phyloP scores from a whole-genome alignment of 768 basidiomycete species.

The Termitomyces eurrhizus region DNA sequence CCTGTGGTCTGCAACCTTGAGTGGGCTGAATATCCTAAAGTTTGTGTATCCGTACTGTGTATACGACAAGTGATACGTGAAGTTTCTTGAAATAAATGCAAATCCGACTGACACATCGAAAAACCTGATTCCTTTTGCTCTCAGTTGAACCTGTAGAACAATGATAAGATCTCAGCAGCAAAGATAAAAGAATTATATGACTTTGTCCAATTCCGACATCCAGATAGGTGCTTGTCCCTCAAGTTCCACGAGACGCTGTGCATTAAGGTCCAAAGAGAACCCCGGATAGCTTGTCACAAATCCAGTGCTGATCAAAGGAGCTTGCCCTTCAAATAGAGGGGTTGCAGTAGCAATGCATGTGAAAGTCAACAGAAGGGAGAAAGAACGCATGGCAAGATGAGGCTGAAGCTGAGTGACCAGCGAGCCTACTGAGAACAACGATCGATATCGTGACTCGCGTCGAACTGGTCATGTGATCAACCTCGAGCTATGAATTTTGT shows the following conservation, averaged over 20 bases:
- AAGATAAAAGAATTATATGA: slow-evolving; percentile 19
- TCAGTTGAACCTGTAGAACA: slow-evolving; percentile 61
- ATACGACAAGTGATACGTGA: slow-evolving; percentile 13
- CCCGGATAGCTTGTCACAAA: slow-evolving; percentile 40
- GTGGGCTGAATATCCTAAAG: slow-evolving; percentile 43
- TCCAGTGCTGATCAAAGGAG: slow-evolving; percentile 27
- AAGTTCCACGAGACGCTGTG: slow-evolving; percentile 71
- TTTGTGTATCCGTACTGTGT: slow-evolving; percentile 69
- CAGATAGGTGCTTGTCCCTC: slow-evolving; percentile 66
- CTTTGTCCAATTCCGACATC: slow-evolving; percentile 93
- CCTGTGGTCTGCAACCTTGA: slow-evolving; percentile 33
- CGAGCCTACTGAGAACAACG: not conserved
- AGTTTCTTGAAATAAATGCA: slow-evolving; percentile 6
- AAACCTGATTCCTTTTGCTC: slow-evolving; percentile 75
- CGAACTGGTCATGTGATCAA: slow-evolving; percentile 7
- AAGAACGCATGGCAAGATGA: slow-evolving; percentile 43
- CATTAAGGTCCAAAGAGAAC: slow-evolving; percentile 70
- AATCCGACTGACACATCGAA: slow-evolving; percentile 70
- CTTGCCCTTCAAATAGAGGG: slow-evolving; percentile 37
- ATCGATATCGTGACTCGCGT: not conserved
- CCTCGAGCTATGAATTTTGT: slow-evolving; percentile 1
- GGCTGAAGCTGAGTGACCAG: not conserved
- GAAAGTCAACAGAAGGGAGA: slow-evolving; percentile 39
- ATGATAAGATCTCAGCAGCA: slow-evolving; percentile 8
- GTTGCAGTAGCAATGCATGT: slow-evolving; percentile 39